Conservation (phyloP, 225 moss, liverwort and hornwort species). For the Sphagnum contortum region DNA sequence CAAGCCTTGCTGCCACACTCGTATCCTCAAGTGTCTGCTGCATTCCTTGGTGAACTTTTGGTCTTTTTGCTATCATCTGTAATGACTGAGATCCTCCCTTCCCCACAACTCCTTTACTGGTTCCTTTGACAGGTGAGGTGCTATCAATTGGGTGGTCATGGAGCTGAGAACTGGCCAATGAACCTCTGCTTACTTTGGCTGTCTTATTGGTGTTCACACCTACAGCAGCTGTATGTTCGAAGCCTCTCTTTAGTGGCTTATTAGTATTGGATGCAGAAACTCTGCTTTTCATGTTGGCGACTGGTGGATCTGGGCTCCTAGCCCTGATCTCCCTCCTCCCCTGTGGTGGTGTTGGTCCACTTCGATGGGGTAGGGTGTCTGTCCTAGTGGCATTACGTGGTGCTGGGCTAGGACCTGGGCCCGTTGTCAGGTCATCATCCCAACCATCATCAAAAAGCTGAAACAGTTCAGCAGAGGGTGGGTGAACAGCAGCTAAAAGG, state of each 20-base stretch:
- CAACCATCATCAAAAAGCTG: slow-evolving; percentile 39
- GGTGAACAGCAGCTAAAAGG: slow-evolving; percentile 54
- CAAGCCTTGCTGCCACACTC: slow-evolving; percentile 46
- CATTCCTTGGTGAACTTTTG: slow-evolving; percentile 23
- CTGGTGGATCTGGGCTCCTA: slow-evolving; percentile 36
- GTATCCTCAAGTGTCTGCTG: slow-evolving; percentile 33
- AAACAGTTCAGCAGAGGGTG: slow-evolving; percentile 59
- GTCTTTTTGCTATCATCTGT: no score
- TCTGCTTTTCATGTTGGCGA: slow-evolving; percentile 39
- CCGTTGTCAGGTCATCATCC: slow-evolving; percentile 27
- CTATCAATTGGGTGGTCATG: slow-evolving; percentile 35
- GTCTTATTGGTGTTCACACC: slow-evolving; percentile 26
- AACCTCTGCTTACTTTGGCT: slow-evolving; percentile 26
- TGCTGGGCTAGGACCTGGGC: slow-evolving; percentile 79
- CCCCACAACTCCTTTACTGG: slow-evolving; percentile 30
- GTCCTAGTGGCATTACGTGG: slow-evolving; percentile 58
- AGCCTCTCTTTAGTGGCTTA: slow-evolving; percentile 23
- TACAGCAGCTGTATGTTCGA: slow-evolving; percentile 26
- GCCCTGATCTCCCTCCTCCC: slow-evolving; percentile 22
- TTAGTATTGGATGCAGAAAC: slow-evolving; percentile 46
- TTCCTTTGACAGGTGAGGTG: slow-evolving; percentile 24
- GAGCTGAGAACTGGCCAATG: slow-evolving; percentile 28
- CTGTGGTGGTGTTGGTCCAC: slow-evolving; percentile 27
- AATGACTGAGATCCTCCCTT: slow-evolving; percentile 43
- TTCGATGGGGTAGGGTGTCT: slow-evolving; percentile 23